Evolutionary conservation across 2,329 filamentous ascomycete genomes (phyloP).

Genomic region (Colletotrichum neosansevieriae): DNA sequence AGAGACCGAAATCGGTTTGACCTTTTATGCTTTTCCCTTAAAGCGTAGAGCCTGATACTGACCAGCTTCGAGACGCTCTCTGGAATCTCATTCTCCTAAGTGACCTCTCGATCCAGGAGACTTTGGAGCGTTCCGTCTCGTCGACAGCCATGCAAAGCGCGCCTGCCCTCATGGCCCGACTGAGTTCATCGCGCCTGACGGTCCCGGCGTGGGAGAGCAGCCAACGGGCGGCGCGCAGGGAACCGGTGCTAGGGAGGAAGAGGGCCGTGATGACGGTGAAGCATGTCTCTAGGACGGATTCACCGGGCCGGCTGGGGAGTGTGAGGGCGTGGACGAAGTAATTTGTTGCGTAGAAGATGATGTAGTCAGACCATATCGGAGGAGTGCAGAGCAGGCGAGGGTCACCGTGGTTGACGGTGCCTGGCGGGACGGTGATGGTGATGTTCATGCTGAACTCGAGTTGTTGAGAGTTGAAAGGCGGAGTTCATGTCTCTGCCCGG

Average conservation of each 20-base stretch:
- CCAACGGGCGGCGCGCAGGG: slow-evolving; percentile 38
- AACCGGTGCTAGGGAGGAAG: slow-evolving; percentile 41
- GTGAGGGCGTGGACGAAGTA: slow-evolving; percentile 46
- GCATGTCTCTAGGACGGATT: slow-evolving; percentile 35
- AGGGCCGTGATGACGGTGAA: slow-evolving; percentile 32
- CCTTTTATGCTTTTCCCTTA: background rate
- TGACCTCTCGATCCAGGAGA: slow-evolving; percentile 32
- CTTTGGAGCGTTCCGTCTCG: slow-evolving; percentile 29
- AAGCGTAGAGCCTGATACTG: background rate
- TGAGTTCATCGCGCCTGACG: slow-evolving; percentile 32
- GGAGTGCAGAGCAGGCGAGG: slow-evolving; percentile 43
- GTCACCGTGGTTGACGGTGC: slow-evolving; percentile 38
- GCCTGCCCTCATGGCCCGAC: slow-evolving; percentile 40
- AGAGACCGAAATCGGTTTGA: slow-evolving; percentile 2
- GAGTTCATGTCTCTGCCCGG: background rate
- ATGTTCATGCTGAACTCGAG: slow-evolving; percentile 27
- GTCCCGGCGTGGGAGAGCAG: slow-evolving; percentile 34
- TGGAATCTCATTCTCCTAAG: slow-evolving; percentile 33
- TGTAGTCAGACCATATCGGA: slow-evolving; percentile 40
- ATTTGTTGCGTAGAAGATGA: slow-evolving; percentile 44
- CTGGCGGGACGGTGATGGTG: slow-evolving; percentile 23
- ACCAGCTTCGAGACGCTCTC: slow-evolving; percentile 31
- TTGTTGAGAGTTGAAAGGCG: background rate
- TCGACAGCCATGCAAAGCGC: slow-evolving; percentile 44
- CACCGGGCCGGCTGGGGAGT: slow-evolving; percentile 40